Percentiles rank a stretch among this genome's conserved stretches.
Evolutionary conservation across 805 yeast species (phyloP).

Genomic region (Barnettozyma sucrosica): DNA sequence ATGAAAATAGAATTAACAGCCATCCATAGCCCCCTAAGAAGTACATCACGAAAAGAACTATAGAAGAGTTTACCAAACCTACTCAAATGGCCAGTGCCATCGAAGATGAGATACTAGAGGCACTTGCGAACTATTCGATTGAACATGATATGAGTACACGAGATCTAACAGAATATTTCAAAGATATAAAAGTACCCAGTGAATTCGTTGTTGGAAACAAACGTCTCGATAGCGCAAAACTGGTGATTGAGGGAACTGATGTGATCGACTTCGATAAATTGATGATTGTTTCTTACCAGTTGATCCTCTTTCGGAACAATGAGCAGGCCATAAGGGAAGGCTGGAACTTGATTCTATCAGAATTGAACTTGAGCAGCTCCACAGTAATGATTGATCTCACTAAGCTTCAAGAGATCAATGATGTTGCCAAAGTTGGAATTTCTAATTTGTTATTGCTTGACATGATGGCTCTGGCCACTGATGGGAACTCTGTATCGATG

Average conservation of each 20-base stretch:
- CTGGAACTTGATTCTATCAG: conserved; percentile 35
- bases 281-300: conserved; percentile 34
- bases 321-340: conserved; percentile 29
- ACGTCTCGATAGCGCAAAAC: conserved; percentile 18
- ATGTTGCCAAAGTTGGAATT: conserved; percentile 28
- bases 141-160: conserved; percentile 35
- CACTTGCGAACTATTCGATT: conserved; percentile 35
- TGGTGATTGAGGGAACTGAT: conserved; percentile 35
- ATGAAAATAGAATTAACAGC: background rate
- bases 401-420: conserved; percentile 32
- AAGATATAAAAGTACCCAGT: conserved; percentile 28
- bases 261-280: conserved; percentile 44
- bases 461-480: conserved; percentile 40
- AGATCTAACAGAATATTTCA: conserved; percentile 28
- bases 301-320: conserved; percentile 37
- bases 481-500: conserved; percentile 31
- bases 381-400: conserved; percentile 28
- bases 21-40: conserved; percentile 10
- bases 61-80: conserved; percentile 27
- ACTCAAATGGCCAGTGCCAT: conserved; percentile 35
- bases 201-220: conserved; percentile 27
- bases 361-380: conserved; percentile 15
- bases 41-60: conserved; percentile 18
- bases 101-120: conserved; percentile 40
- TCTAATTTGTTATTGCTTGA: conserved; percentile 33